Evolutionary conservation across 257 asterid genomes (phyloP), one percentile per base, ranked within the genome.

Genomic region (Solanum chiquidenum): DNA sequence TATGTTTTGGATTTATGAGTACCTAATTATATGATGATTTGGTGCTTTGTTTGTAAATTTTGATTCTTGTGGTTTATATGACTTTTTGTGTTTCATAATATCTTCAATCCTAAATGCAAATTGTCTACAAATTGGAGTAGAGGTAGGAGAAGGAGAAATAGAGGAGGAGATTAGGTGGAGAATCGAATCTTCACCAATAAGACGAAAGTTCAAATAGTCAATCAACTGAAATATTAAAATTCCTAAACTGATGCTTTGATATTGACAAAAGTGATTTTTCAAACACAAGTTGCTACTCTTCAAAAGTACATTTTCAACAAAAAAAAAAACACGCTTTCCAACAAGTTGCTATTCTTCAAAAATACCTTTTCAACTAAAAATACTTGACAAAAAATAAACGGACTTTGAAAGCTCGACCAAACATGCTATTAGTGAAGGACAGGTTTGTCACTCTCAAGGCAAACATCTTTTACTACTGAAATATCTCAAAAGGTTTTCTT

Each of bases 1-100:
- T 88, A 49, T 88, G 79, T 86, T 88, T 88, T 79, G 90, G 85
- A 88, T 69, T 76, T 88, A 88, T 72, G 90, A 90, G 91, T 60
- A 29, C 82, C 55, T 84, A 85, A 87, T 88, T 80, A 87, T 33
- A 38, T 71, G 38, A 58, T 62, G n/a, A 40, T 42, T 83, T 52
- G 58, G 83, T 75, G 83, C 33, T 38, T 75, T 75, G 33, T 76
- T 76, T n/a, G 83, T 23, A 75, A 5, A 23, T 74, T 38, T 38
- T 4, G 20, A 5, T 11, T 75, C 83, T 37, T 37, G 83, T 23
- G 83, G 83, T 16, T 40, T 75, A 12, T 75, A 38, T 23, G 55
- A 38, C 20, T 23, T 23, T 33, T 21, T 52, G 3, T 74, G 9
- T 34, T 72, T 37, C 1, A 74, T 21, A 74, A 74, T 5, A 74